Base-by-base conservation (phyloP, 495 filamentous ascomycete species). In the Neurospora sp. region DNA sequence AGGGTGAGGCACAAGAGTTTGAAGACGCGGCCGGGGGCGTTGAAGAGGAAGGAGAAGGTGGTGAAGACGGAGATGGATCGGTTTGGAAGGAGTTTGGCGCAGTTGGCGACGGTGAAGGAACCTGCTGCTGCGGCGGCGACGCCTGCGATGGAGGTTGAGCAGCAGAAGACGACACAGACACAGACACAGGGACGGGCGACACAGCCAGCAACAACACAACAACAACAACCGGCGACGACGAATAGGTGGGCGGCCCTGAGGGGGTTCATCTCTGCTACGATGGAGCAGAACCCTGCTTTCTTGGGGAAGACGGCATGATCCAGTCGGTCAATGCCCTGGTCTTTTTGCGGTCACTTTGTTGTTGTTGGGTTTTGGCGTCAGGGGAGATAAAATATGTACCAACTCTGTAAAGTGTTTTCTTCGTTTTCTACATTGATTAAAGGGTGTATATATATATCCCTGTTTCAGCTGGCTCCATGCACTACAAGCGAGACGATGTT, bases 81-180 rank as follows among this genome's bases (percentile, higher is more conserved):
- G 72, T 97, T 97, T 78, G 89, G 87, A 72, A 87, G 84, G 81
- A 97, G 94, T 80, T 82, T 98, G 85, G 94, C 91, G 45, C 85
- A 89, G 81, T 75, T 87, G 72, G 85, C 89, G 72, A 81, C 79
- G 76, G 85, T 86, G 73, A 47, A 79, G 42, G 76, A 82, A 81
- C 12, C 76, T 77, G 27, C 18, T 18, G 38, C 65, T 45, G 70
- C 22, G 38, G 35, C 45, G 18, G 10, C 73, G 18, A 39, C 59
- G 65, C 42, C n/a, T 53, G 61, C 40, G 65, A 75, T 65, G 71
- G 72, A 73, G 71, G 68, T 44, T 20, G 71, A 74, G 68, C 38
- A 31, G 39, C 68, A 39, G 22, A 71, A 44, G 39, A 78, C 20
- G 70, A 72, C 27, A 73, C 73, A 72, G 73, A 59, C 59, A 4